These are phyloP conservation scores for Paramecium octaurelia DNA, from an alignment of 73 alveolate genomes.

Conservation along the genomic window DNA sequence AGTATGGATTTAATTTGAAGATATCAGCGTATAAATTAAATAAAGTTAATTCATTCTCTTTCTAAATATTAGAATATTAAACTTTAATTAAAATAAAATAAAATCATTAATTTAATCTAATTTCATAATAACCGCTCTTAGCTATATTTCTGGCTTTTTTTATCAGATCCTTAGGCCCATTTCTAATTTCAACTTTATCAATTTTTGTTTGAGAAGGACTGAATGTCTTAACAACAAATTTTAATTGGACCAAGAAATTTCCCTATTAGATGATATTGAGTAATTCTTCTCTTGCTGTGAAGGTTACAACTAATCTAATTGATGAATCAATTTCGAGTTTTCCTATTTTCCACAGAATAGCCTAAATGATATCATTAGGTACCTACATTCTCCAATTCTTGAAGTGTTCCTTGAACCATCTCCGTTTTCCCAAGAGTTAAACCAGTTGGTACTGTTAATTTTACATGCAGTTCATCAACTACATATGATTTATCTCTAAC, in stretches of 20 bases:
- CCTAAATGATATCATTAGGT: background rate
- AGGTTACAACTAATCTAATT: constrained; percentile 8
- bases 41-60: background rate
- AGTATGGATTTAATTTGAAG: no score
- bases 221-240: constrained; percentile 16
- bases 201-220: constrained; percentile 52
- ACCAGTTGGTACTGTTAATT: constrained; percentile 39
- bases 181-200: constrained; percentile 56
- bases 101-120: constrained; percentile 52
- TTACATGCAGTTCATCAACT: constrained; percentile 44
- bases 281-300: background rate
- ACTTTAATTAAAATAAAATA: background rate
- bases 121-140: constrained; percentile 59
- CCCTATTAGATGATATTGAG: constrained; percentile 14
- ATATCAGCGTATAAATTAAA: no score
- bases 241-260: constrained; percentile 47
- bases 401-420: constrained; percentile 10
- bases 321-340: constrained; percentile 43
- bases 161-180: constrained; percentile 45
- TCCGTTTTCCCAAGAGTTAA: constrained; percentile 40
- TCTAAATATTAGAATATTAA: background rate
- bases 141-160: constrained; percentile 45
- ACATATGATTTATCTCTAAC: constrained; percentile 56
- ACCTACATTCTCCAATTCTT: constrained; percentile 45
- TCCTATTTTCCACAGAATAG: constrained; percentile 59